Evolutionary conservation across 768 basidiomycete species (phyloP).

Genomic region (Gautieria morchelliformis): DNA sequence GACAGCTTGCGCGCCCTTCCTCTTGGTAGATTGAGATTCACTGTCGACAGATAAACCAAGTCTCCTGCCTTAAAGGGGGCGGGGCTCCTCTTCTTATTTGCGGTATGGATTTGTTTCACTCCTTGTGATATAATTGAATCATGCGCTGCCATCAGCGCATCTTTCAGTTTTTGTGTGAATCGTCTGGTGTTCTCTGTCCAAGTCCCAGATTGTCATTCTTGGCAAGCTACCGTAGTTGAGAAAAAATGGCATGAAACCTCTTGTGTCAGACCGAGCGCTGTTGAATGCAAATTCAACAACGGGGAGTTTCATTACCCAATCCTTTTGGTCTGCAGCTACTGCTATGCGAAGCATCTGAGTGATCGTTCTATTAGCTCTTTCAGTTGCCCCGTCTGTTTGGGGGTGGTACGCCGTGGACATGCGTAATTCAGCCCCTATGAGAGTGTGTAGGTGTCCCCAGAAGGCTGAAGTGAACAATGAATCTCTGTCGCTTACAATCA

Average conservation of each 20-base stretch:
- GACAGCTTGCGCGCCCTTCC: slow-evolving; percentile 17
- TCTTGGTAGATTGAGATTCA: slow-evolving; percentile 21
- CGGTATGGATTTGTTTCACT: slow-evolving; percentile 19
- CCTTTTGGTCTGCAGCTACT: slow-evolving; percentile 18
- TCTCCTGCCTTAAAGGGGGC: slow-evolving; percentile 22
- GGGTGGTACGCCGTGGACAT: slow-evolving; percentile 30
- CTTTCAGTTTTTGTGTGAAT: slow-evolving; percentile 15
- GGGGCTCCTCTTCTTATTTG: slow-evolving; percentile 8
- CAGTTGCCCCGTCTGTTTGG: slow-evolving; percentile 26
- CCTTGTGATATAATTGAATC: slow-evolving; percentile 14
- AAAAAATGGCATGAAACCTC: slow-evolving; percentile 28
- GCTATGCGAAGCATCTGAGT: slow-evolving; percentile 19
- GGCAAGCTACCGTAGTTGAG: slow-evolving; percentile 14
- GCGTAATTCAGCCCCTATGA: slow-evolving; percentile 20
- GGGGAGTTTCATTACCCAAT: slow-evolving; percentile 23
- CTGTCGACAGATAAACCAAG: slow-evolving; percentile 27
- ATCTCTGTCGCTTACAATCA: slow-evolving; percentile 19
- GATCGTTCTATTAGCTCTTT: slow-evolving; percentile 25
- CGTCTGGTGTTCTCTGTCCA: background rate
- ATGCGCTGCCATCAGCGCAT: slow-evolving; percentile 19
- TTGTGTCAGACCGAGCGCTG: slow-evolving; percentile 22
- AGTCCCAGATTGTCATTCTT: slow-evolving; percentile 8
- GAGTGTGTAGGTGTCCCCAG: slow-evolving; percentile 17
- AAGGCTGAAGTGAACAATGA: slow-evolving; percentile 24
- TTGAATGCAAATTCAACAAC: slow-evolving; percentile 24